phyloP scores from a whole-genome alignment of 208 protist species.

The Trypanosoma mega region DNA sequence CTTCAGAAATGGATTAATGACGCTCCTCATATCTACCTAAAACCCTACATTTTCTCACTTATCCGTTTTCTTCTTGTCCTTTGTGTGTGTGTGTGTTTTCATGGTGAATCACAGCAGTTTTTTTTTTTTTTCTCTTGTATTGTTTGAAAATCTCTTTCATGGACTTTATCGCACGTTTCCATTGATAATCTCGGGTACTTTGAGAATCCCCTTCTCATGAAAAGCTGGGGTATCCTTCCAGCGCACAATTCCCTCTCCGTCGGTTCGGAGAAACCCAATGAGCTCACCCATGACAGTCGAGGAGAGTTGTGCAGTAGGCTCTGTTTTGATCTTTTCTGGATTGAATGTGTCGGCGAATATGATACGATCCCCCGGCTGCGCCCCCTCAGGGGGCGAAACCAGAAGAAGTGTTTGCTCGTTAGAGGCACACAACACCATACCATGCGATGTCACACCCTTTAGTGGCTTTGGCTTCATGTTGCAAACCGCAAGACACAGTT shows the following conservation, averaged over 20 bases:
- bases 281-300: slow-evolving; percentile 60
- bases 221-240: slow-evolving; percentile 60
- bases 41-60: no score
- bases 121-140: background rate
- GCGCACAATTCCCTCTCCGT: slow-evolving; percentile 48
- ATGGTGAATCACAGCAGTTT: no score
- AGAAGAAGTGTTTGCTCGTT: slow-evolving; percentile 52
- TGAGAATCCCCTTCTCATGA: slow-evolving; percentile 27
- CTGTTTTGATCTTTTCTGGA: slow-evolving; percentile 6
- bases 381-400: slow-evolving; percentile 54
- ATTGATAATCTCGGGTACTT: slow-evolving; percentile 35
- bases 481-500: slow-evolving; percentile 83
- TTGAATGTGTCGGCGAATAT: slow-evolving; percentile 49
- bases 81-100: no score
- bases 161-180: slow-evolving; percentile 36
- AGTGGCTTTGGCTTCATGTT: slow-evolving; percentile 93
- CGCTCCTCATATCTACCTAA: no score
- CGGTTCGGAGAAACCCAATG: slow-evolving; percentile 57
- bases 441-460: slow-evolving; percentile 86
- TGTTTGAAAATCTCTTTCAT: background rate
- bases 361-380: slow-evolving; percentile 66
- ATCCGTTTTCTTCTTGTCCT: no score
- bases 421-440: slow-evolving; percentile 93
- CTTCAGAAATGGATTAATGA: no score
- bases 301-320: slow-evolving; percentile 33